Base-by-base conservation (phyloP, 2,329 filamentous ascomycete genomes). In the Paraphoma chrysanthemicola region DNA sequence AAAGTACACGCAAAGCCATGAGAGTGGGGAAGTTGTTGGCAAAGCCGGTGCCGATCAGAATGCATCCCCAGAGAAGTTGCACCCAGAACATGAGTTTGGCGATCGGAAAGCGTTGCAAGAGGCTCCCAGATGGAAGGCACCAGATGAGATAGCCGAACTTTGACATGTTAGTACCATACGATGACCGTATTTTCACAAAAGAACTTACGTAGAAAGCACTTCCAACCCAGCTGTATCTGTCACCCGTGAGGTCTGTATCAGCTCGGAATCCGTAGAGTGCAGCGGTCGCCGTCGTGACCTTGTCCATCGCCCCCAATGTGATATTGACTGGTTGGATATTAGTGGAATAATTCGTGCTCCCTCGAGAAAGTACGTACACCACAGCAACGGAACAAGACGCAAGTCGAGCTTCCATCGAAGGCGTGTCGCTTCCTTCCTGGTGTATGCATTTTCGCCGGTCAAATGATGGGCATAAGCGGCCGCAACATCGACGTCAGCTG, bases 1-100 rank as follows among this genome's bases (percentile, higher is more conserved):
- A 78, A 2, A 87, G 68, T 62, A 87, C 83, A 0, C 85, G 80
- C 4, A 82, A 75, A 0, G 78, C 72, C 16, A 86, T 67, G 0
- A 88, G 75, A 0, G 82, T 81, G 2, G 74, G 79, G 48, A 67
- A 67, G 44, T 65, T 60, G 36, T 61, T 60, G 4, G 63, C 56
- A 1, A 59, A 57, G 1, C 56, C 63, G 0, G 57, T 63, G 23
- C 54, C 60, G 8, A 64, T 63, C 29, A 67, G 51, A 16, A 65
- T 53, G 38, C 55, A 52, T 12, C 59, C 62, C 63, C 63, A 67
- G 5, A 65, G 49, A 2, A 62, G 43, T 31, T 62, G 53, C 1
- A 47, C 53, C 12, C 52, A 38, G 10, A 62, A 61, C 54, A 68
- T 57, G 28, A 63, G 47, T 30, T 67, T 68, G 3, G 53, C 66